Evolutionary conservation across 228 moss, liverwort and hornwort genomes (phyloP).

Genomic region (Sphagnum magellanicum): DNA sequence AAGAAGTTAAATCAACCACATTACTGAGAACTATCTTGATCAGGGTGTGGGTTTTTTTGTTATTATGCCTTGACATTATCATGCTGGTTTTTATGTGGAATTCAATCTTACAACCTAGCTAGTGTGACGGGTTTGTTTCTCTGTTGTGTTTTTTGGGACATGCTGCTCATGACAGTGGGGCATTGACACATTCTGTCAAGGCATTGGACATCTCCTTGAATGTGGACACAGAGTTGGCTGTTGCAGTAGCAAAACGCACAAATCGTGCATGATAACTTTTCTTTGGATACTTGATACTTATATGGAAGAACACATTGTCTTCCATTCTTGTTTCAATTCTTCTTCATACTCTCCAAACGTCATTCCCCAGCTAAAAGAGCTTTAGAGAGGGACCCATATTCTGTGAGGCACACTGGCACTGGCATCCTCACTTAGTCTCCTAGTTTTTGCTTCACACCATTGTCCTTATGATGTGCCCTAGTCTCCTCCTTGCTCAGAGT

Average conservation of each 20-base stretch:
- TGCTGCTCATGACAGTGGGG: slow-evolving; percentile 37
- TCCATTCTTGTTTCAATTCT: no score
- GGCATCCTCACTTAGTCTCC: no score
- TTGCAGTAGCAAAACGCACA: slow-evolving; percentile 50
- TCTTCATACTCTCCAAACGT: no score
- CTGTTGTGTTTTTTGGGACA: not conserved
- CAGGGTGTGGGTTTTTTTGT: not conserved
- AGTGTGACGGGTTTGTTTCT: not conserved
- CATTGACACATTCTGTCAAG: slow-evolving; percentile 77
- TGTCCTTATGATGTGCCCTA: no score
- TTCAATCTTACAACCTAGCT: not conserved
- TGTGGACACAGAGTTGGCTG: slow-evolving; percentile 49
- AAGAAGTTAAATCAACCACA: not conserved
- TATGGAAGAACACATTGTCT: no score
- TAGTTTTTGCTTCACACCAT: no score
- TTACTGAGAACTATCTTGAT: not conserved
- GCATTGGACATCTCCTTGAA: slow-evolving; percentile 77
- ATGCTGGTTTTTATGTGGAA: not conserved
- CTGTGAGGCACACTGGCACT: no score
- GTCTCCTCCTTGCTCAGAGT: no score
- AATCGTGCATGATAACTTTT: slow-evolving; percentile 26
- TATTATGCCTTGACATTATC: not conserved
- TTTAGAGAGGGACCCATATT: no score
- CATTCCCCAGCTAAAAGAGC: no score
- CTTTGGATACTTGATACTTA: no score